Percentiles rank a stretch among this genome's conserved stretches.
Conservation (phyloP, 73 alveolate species). For the Paramecium biaurelia region DNA sequence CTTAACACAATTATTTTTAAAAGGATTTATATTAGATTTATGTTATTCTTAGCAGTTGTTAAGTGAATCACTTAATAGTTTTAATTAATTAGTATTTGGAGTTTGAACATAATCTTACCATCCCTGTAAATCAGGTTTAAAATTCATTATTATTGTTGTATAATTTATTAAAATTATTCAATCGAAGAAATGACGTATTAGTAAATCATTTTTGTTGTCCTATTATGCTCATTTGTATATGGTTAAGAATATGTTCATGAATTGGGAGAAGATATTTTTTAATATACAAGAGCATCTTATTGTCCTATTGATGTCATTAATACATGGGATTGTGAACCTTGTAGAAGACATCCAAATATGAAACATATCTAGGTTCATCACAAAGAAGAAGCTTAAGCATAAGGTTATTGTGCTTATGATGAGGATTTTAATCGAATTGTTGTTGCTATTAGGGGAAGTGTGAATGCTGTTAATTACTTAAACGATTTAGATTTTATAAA, state of each 20-base stretch:
- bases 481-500: background rate
- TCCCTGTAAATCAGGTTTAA: background rate
- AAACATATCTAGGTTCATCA: constrained; percentile 21
- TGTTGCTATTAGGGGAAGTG: constrained; percentile 58
- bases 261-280: background rate
- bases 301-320: background rate
- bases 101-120: background rate
- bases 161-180: background rate
- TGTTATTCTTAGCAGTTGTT: background rate
- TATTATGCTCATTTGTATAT: background rate
- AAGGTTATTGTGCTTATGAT: constrained; percentile 65
- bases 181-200: background rate
- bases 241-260: background rate
- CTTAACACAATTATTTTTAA: background rate
- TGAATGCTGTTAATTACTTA: background rate
- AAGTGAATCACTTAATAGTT: background rate
- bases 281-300: background rate
- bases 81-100: background rate
- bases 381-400: constrained; percentile 23
- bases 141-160: background rate
- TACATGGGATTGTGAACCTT: background rate
- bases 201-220: background rate
- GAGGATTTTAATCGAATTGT: constrained; percentile 9
- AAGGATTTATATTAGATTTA: background rate
- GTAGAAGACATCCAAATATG: constrained; percentile 29